Evolutionary conservation across 768 basidiomycete species (phyloP).

Genomic region (Tulasnella sp.): DNA sequence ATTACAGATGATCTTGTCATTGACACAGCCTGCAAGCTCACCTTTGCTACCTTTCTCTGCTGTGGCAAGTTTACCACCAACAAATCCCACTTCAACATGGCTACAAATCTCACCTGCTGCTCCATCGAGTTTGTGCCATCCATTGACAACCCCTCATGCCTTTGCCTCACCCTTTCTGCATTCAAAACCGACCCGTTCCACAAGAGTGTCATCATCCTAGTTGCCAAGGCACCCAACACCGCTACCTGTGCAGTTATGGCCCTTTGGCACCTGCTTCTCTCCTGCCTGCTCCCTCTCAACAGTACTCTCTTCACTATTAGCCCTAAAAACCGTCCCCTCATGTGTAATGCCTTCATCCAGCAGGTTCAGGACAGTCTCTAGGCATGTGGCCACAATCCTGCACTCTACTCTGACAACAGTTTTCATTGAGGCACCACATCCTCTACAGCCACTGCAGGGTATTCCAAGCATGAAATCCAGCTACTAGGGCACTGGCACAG

Average conservation of each 20-base stretch:
- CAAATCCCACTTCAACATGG: conserved; percentile 18
- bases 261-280: conserved; percentile 12
- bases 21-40: conserved; percentile 19
- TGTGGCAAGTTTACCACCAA: conserved; percentile 23
- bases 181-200: conserved; percentile 33
- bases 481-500: conserved; percentile 31
- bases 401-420: conserved; percentile 19
- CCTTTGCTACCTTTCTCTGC: conserved; percentile 20
- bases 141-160: conserved; percentile 17
- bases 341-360: conserved; percentile 3
- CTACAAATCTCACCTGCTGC: conserved; percentile 21
- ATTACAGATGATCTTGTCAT: conserved; percentile 1
- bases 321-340: conserved; percentile 7
- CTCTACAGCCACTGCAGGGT: conserved; percentile 26
- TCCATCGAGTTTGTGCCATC: conserved; percentile 25
- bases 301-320: conserved; percentile 15
- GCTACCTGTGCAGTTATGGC: conserved; percentile 12
- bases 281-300: not conserved
- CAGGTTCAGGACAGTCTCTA: not conserved
- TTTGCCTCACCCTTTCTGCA: conserved; percentile 24
- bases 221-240: too few species aligned
- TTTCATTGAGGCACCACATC: too few species aligned
- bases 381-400: conserved; percentile 5
- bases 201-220: conserved; percentile 21
- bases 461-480: conserved; percentile 30